Conservation (phyloP, 176 grass and related monocot species). For the Triticum monococcum region DNA sequence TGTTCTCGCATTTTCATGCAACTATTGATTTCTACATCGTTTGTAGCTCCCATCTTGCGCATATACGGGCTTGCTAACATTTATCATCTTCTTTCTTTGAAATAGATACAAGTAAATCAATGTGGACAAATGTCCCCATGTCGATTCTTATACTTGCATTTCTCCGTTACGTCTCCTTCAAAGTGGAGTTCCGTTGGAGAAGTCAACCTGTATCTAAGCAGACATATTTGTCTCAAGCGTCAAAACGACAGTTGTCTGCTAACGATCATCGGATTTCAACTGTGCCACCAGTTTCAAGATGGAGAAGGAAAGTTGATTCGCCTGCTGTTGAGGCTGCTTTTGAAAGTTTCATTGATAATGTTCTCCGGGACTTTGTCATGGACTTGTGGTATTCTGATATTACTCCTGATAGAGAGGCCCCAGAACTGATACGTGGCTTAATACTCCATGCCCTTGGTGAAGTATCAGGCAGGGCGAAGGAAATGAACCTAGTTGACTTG, state of each 20-base stretch:
- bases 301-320: slow-evolving; percentile 89
- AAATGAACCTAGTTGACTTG: slow-evolving; percentile 93
- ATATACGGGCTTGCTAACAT: slow-evolving; percentile 10
- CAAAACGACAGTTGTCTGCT: slow-evolving; percentile 66
- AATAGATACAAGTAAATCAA: slow-evolving; percentile 99
- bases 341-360: slow-evolving; percentile 81
- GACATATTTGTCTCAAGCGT: slow-evolving; percentile 63
- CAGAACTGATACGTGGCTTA: slow-evolving; percentile 78
- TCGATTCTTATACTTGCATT: slow-evolving; percentile 85
- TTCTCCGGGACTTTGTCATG: slow-evolving; percentile 87
- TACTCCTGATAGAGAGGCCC: slow-evolving; percentile 83
- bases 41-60: slow-evolving; percentile 8
- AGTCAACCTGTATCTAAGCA: slow-evolving; percentile 59
- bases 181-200: slow-evolving; percentile 85
- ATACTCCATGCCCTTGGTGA: slow-evolving; percentile 89
- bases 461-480: slow-evolving; percentile 74
- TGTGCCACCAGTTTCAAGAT: slow-evolving; percentile 62
- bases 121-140: slow-evolving; percentile 99
- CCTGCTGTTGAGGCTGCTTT: slow-evolving; percentile 76
- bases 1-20: not conserved
- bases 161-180: slow-evolving; percentile 77
- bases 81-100: slow-evolving; percentile 31
- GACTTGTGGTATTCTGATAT: slow-evolving; percentile 92
- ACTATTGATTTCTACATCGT: not conserved
- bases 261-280: slow-evolving; percentile 75